Evolutionary conservation across 1,139 yeast species (phyloP).

Genomic region (Zygosaccharomyces sapae): DNA sequence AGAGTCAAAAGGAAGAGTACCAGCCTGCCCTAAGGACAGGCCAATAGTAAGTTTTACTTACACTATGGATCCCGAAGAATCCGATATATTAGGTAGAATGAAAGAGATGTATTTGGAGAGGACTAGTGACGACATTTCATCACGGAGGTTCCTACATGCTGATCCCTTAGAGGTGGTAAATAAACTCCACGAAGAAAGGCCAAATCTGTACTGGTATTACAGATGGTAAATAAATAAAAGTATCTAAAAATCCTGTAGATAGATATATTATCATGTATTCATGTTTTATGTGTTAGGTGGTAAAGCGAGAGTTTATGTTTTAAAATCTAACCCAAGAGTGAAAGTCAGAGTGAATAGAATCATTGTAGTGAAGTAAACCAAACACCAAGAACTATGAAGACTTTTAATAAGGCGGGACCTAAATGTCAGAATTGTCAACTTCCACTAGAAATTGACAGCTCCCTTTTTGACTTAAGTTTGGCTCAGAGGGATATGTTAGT

Average conservation of each 20-base stretch:
- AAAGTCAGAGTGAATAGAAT: background rate
- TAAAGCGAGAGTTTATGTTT: constrained; percentile 1
- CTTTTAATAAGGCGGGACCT: constrained; percentile 8
- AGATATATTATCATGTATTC: background rate
- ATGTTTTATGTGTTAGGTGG: background rate
- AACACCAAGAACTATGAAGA: constrained; percentile 7
- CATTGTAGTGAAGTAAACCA: background rate
- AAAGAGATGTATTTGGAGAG: constrained; percentile 26
- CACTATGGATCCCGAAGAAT: constrained; percentile 24
- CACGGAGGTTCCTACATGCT: constrained; percentile 18
- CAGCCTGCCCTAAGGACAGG: constrained; percentile 24
- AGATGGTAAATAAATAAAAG: constrained; percentile 20
- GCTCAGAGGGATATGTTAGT: constrained; percentile 50
- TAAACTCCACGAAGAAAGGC: constrained; percentile 16
- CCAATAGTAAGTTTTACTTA: constrained; percentile 31
- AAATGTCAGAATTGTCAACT: constrained; percentile 59
- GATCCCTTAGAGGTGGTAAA: constrained; percentile 22
- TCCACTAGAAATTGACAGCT: constrained; percentile 53
- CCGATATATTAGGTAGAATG: constrained; percentile 23
- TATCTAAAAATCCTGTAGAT: constrained; percentile 1
- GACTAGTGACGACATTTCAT: constrained; percentile 23
- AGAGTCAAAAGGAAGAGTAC: constrained; percentile 14
- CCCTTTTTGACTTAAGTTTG: constrained; percentile 48
- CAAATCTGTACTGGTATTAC: constrained; percentile 34
- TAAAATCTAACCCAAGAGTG: background rate